phyloP scores from a whole-genome alignment of 257 asterid genomes.

The Solanum dulcamara region DNA sequence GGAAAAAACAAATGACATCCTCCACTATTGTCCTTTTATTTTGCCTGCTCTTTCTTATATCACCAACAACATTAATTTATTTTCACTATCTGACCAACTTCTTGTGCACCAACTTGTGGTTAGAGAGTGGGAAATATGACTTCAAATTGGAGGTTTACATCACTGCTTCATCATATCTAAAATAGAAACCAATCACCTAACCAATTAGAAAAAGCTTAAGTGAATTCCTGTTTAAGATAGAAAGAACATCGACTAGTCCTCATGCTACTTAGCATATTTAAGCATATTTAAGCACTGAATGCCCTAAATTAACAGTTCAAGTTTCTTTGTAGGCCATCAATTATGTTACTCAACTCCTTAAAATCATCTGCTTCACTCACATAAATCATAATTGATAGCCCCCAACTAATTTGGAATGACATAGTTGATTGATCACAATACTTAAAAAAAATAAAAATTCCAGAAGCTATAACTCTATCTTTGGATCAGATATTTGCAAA shows the following conservation, averaged over 20 bases:
- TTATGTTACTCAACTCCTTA: not conserved
- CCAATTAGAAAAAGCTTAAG: not conserved
- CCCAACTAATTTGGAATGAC: not conserved
- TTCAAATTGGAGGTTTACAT: not conserved
- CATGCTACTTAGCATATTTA: not conserved
- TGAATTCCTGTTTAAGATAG: not conserved
- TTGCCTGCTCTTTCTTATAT: not conserved
- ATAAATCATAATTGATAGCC: not conserved
- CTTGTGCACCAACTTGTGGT: not conserved
- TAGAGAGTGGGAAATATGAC: not conserved
- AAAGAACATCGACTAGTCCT: not conserved
- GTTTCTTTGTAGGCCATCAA: not conserved
- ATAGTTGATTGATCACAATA: not conserved
- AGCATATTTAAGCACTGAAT: not conserved
- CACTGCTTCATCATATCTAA: not conserved
- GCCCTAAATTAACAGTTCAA: not conserved
- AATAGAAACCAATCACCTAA: not conserved
- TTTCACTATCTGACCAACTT: not conserved
- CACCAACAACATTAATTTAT: not conserved
- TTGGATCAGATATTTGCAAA: not conserved
- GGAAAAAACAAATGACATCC: too few species aligned
- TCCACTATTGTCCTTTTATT: not conserved
- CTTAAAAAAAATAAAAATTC: not conserved
- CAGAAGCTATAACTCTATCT: not conserved
- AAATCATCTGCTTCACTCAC: not conserved